Evolutionary conservation across 2,329 filamentous ascomycete genomes (phyloP).

Genomic region (Epichloe coenophiala): DNA sequence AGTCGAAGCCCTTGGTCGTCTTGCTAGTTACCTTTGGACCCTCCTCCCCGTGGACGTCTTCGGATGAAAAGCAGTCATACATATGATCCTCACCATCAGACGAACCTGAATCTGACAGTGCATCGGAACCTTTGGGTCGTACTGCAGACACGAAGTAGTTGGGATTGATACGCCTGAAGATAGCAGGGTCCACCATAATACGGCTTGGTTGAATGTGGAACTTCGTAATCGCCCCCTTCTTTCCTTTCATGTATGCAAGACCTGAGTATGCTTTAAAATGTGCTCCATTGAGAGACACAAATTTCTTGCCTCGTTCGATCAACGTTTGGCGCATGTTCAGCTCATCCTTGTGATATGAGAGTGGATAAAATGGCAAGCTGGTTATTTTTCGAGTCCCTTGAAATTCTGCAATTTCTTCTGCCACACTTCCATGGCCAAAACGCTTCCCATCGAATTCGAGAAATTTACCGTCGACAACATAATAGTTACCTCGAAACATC

Average conservation of each 20-base stretch:
- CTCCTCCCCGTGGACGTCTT: slow-evolving; percentile 27
- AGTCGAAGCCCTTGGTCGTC: neutral
- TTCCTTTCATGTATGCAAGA: slow-evolving; percentile 74
- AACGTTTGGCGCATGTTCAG: slow-evolving; percentile 50
- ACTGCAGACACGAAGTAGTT: slow-evolving; percentile 71
- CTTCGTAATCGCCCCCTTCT: slow-evolving; percentile 48
- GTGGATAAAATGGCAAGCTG: slow-evolving; percentile 60
- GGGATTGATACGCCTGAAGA: slow-evolving; percentile 71
- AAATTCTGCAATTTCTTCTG: slow-evolving; percentile 59
- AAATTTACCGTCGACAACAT: slow-evolving; percentile 64
- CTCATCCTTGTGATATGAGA: slow-evolving; percentile 67
- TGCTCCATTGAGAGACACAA: slow-evolving; percentile 66
- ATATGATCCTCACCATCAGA: slow-evolving; percentile 25
- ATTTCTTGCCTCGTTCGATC: slow-evolving; percentile 72
- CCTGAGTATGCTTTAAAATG: slow-evolving; percentile 75
- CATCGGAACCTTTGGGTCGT: slow-evolving; percentile 55
- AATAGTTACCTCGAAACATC: slow-evolving; percentile 61
- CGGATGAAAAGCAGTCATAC: slow-evolving; percentile 22
- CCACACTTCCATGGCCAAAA: slow-evolving; percentile 62
- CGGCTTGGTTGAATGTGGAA: slow-evolving; percentile 78
- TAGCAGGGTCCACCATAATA: slow-evolving; percentile 75
- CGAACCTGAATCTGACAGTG: slow-evolving; percentile 36
- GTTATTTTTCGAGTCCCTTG: slow-evolving; percentile 74
- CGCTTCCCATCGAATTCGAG: slow-evolving; percentile 81
- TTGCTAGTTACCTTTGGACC: slow-evolving; percentile 10